Conservation (phyloP, 345 rosid genomes). For the Ceriops zippeliana region DNA sequence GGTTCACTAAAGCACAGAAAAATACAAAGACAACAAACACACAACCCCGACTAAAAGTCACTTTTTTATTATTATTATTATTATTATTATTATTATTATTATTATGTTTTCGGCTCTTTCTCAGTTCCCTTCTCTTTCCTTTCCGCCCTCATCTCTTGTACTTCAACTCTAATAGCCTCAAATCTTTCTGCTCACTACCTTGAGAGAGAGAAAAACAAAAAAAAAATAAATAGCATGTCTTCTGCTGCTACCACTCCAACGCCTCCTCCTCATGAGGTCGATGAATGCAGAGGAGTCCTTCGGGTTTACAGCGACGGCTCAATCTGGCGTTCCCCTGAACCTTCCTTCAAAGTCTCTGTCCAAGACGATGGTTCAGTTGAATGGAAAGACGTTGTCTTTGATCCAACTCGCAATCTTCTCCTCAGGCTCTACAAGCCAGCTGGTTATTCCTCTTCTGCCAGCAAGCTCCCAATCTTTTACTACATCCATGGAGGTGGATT, state of each 20-base stretch:
- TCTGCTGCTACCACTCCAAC: neutral
- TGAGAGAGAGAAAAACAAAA: neutral
- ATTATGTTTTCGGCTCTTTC: slow-evolving; percentile 13
- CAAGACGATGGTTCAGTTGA: slow-evolving; percentile 50
- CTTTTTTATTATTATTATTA: no score
- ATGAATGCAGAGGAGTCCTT: slow-evolving; percentile 61
- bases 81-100: no score
- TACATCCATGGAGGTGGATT: slow-evolving; percentile 70
- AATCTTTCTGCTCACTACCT: neutral
- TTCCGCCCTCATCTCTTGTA: neutral
- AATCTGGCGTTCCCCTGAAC: slow-evolving; percentile 47
- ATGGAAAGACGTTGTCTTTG: slow-evolving; percentile 52
- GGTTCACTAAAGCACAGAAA: neutral
- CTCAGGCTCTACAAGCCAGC: slow-evolving; percentile 55
- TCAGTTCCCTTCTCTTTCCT: neutral
- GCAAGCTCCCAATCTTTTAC: slow-evolving; percentile 27
- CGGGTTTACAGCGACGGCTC: slow-evolving; percentile 60
- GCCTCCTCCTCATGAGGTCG: slow-evolving; percentile 35
- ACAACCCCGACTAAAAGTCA: neutral
- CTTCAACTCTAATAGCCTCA: slow-evolving; percentile 4
- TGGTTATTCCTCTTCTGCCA: slow-evolving; percentile 1
- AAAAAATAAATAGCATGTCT: slow-evolving; percentile 16
- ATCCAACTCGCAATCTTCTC: slow-evolving; percentile 31
- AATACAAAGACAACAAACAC: neutral
- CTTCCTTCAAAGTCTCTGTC: slow-evolving; percentile 46